phyloP scores from a whole-genome alignment of 495 filamentous ascomycete species.

The Neurospora tetrasperma region DNA sequence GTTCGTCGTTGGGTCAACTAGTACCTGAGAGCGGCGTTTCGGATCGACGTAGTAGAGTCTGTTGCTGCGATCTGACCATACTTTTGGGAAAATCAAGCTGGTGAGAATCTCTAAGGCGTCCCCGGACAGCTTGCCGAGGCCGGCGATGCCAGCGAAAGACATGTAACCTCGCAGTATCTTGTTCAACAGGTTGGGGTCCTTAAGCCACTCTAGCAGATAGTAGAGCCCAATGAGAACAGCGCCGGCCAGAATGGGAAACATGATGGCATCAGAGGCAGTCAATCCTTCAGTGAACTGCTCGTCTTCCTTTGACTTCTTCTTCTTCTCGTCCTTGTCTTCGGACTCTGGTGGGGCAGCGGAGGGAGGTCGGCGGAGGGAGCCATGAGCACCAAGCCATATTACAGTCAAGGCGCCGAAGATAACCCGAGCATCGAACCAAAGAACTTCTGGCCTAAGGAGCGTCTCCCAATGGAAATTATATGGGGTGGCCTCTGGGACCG shows the following conservation, averaged over 20 bases:
- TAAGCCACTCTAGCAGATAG: conserved; percentile 78
- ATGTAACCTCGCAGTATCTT: conserved; percentile 81
- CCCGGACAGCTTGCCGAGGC: conserved; percentile 55
- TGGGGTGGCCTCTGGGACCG: neutral
- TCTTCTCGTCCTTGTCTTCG: conserved; percentile 29
- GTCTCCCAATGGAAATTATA: conserved; percentile 6
- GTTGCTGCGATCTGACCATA: conserved; percentile 37
- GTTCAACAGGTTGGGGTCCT: conserved; percentile 73
- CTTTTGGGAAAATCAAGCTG: conserved; percentile 63
- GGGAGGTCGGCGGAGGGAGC: conserved; percentile 57
- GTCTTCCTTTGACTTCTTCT: conserved; percentile 46
- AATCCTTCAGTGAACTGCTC: conserved; percentile 66
- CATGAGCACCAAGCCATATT: conserved; percentile 38
- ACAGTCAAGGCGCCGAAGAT: conserved; percentile 31
- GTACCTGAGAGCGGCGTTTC: conserved; percentile 14
- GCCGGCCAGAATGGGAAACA: conserved; percentile 79
- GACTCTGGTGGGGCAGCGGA: conserved; percentile 57
- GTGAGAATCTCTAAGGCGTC: conserved; percentile 55
- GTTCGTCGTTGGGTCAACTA: conserved; percentile 8
- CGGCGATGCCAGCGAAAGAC: conserved; percentile 65
- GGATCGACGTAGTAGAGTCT: conserved; percentile 38
- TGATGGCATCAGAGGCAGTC: conserved; percentile 67
- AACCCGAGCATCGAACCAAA: conserved; percentile 30
- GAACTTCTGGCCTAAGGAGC: conserved; percentile 42
- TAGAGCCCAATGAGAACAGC: conserved; percentile 66